Evolutionary conservation across 805 yeast genomes (phyloP), one percentile per base, ranked within the genome.

Genomic region (Saccharomycopsis sp.): DNA sequence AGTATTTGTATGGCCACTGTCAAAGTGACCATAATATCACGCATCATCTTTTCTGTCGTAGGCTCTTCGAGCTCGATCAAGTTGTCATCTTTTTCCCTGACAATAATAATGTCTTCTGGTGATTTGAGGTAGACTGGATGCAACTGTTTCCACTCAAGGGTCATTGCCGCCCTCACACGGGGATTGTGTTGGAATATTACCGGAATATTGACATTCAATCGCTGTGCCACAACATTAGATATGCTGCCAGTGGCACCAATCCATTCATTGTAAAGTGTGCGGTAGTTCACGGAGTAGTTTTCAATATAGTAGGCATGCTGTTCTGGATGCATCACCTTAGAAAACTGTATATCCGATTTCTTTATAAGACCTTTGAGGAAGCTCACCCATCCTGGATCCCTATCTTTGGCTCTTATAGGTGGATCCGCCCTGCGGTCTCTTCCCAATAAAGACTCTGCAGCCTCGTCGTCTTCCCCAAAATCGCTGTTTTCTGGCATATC

Each of bases 211-310:
- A 52, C 15, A 24, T 40, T 52, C 23, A 52, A 41, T 40, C 55
- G 9, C 40, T 52, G 48, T 4, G 34, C 46, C 18, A 52, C 41
- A 52, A 18, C 12, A 20, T 20, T 52, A 4, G 44, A 18, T 16
- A 16, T 52, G 3, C 15, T 16, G 15, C 14, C n/a, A 5, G 55
- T 52, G 21, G 12, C 8, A 18, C 18, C 41, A 16, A 52, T 34
- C 55, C 55, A 52, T 40, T 52, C 29, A 41, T 52, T 52, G 55
- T 52, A 52, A 3, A 52, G 18, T 9, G 21, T 23, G 24, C 18
- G 40, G 48, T 51, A 51, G 16, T n/a, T 24, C 29, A 9, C 23
- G 21, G 24, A 24, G 12, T 51, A 51, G n/a, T 21, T 15, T 24
- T 51, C 21, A 18, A 44, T 12, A 12, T 24, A 24, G 29, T 24